Conservation (phyloP, 192 early-diverging fungal genomes). For the Umbelopsis ramanniana region DNA sequence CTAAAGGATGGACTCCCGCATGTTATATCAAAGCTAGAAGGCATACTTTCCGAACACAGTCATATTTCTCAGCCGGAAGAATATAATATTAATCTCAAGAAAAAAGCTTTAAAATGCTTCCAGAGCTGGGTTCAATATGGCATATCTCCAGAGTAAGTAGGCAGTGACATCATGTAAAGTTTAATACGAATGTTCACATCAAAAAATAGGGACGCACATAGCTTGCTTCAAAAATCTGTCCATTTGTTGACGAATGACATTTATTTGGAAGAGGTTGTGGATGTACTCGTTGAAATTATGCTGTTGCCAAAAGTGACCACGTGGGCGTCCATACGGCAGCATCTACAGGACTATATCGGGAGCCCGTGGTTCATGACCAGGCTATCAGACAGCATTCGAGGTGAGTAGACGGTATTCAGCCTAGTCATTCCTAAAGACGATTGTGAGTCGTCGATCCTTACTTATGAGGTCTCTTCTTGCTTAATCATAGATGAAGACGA, state of each 20-base stretch:
- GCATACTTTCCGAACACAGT: constrained; percentile 29
- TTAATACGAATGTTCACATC: neutral
- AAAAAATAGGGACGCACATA: constrained; percentile 41
- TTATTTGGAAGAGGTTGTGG: constrained; percentile 54
- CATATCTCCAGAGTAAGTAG: constrained; percentile 53
- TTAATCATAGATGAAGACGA: constrained; percentile 52
- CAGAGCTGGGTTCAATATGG: constrained; percentile 63
- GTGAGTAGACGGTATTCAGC: constrained; percentile 22
- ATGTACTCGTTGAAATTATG: constrained; percentile 59
- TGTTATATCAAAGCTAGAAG: constrained; percentile 34
- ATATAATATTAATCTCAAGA: constrained; percentile 36
- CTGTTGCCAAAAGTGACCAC: constrained; percentile 39
- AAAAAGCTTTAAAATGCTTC: constrained; percentile 53
- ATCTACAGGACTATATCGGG: constrained; percentile 51
- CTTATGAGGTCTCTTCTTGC: too few species aligned
- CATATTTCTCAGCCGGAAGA: constrained; percentile 33
- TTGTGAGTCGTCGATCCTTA: too few species aligned
- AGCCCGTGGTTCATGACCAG: constrained; percentile 50
- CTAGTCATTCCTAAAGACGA: too few species aligned
- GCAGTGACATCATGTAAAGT: neutral
- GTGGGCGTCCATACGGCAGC: constrained; percentile 47
- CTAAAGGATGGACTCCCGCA: constrained; percentile 31
- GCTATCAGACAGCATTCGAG: constrained; percentile 46
- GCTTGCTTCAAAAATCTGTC: constrained; percentile 46
- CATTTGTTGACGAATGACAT: constrained; percentile 45